These are phyloP conservation scores for Actinomortierella wolfii DNA, from an alignment of 371 early-diverging fungal species.

Conservation along the genomic window DNA sequence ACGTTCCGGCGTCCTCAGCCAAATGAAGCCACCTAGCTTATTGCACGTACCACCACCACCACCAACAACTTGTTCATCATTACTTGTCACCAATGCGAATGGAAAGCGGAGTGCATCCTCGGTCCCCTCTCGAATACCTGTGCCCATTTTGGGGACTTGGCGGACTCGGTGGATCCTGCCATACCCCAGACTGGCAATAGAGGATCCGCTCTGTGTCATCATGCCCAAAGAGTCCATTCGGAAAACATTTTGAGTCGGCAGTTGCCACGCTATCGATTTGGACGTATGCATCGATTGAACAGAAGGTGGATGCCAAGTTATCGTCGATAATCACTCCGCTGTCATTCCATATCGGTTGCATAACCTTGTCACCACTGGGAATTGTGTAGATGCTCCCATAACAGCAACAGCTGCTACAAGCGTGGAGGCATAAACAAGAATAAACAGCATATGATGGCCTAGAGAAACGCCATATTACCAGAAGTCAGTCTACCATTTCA, in stretches of 20 bases:
- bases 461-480: no score
- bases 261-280: constrained; percentile 14
- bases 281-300: constrained; percentile 14
- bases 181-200: constrained; percentile 9
- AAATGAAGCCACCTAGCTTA: constrained; percentile 9
- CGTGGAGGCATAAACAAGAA: background rate
- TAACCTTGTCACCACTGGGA: no score
- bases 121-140: background rate
- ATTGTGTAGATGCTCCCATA: constrained; percentile 5
- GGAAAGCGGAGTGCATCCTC: constrained; percentile 7
- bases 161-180: constrained; percentile 7
- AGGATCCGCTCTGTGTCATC: constrained; percentile 12
- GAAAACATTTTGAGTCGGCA: constrained; percentile 3
- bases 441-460: no score
- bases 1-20: constrained; percentile 4
- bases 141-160: constrained; percentile 1
- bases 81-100: constrained; percentile 7
- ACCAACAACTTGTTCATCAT: constrained; percentile 3
- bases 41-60: constrained; percentile 13
- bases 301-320: background rate
- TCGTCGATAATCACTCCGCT: constrained; percentile 5
- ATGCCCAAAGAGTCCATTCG: constrained; percentile 14
- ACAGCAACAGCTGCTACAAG: background rate
- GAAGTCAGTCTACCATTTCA: no score
- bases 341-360: background rate